phyloP scores from a whole-genome alignment of 108 stramenopile species.

The Bacterosira constricta region DNA sequence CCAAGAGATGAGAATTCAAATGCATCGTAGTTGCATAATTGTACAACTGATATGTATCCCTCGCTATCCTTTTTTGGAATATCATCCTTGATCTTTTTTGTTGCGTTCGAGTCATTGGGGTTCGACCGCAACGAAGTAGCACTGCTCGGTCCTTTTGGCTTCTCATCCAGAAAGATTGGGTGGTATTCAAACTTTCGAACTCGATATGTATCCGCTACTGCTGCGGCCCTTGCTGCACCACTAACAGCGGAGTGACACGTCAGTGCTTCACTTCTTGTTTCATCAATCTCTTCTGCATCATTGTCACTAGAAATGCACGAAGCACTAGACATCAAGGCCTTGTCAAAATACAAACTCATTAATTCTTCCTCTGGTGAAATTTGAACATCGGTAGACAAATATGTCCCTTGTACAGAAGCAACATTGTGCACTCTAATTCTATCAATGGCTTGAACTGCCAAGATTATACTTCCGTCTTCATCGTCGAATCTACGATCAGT shows the following conservation, averaged over 20 bases:
- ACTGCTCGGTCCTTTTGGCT: conserved; percentile 11
- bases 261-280: background rate
- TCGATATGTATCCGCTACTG: conserved; percentile 20
- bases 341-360: conserved; percentile 29
- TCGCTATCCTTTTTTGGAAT: conserved; percentile 6
- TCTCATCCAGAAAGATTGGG: conserved; percentile 34
- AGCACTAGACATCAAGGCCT: conserved; percentile 26
- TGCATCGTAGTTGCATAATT: conserved; percentile 31
- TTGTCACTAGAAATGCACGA: conserved; percentile 5
- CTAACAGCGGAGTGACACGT: conserved; percentile 14
- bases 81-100: background rate
- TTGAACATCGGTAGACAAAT: conserved; percentile 44
- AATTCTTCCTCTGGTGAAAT: conserved; percentile 52
- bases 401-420: conserved; percentile 19
- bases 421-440: conserved; percentile 25
- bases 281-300: conserved; percentile 3
- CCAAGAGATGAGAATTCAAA: conserved; percentile 16
- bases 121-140: background rate
- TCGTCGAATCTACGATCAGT: conserved; percentile 48
- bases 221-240: conserved; percentile 35
- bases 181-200: conserved; percentile 44
- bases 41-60: conserved; percentile 20
- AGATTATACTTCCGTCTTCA: conserved; percentile 47
- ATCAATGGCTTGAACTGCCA: conserved; percentile 58
- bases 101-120: conserved; percentile 13